phyloP scores from a whole-genome alignment of 2,329 filamentous ascomycete genomes.

The Ramichloridium luteum region DNA sequence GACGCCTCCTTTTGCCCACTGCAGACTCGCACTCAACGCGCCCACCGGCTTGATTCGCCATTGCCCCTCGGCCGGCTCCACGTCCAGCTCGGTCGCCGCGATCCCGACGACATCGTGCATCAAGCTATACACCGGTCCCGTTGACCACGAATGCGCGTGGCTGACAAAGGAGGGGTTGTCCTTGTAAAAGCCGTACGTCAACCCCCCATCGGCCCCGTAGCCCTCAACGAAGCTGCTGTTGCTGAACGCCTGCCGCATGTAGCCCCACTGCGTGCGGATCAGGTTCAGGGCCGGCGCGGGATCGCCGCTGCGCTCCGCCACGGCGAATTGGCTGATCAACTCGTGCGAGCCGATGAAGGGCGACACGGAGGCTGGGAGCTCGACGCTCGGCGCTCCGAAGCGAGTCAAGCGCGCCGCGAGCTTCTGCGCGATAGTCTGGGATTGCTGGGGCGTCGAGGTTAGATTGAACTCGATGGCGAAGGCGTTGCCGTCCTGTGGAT shows the following conservation, averaged over 20 bases:
- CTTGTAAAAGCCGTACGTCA: conserved; percentile 39
- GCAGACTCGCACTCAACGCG: too few relatives aligned
- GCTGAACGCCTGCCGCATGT: conserved; percentile 46
- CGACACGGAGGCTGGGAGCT: conserved; percentile 36
- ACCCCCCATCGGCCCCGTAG: conserved; percentile 33
- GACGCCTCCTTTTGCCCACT: too few relatives aligned
- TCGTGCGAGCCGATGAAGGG: conserved; percentile 39
- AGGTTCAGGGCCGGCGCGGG: conserved; percentile 35
- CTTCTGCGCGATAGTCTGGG: conserved; percentile 21
- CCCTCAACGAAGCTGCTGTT: conserved; percentile 43
- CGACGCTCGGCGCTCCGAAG: conserved; percentile 36
- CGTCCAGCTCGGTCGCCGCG: too few relatives aligned
- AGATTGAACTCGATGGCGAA: conserved; percentile 31
- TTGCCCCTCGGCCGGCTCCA: too few relatives aligned
- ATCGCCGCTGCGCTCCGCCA: conserved; percentile 27
- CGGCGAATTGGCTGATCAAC: conserved; percentile 31
- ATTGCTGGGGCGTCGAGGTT: conserved; percentile 22
- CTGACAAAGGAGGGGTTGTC: conserved; percentile 35
- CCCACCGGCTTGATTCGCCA: too few relatives aligned
- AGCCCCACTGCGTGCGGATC: conserved; percentile 38
- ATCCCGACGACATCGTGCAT: too few relatives aligned
- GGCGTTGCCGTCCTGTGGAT: conserved; percentile 35
- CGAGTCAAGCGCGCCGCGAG: conserved; percentile 29
- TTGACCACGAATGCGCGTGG: conserved; percentile 41
- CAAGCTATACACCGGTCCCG: conserved; percentile 36